phyloP scores from a whole-genome alignment of 495 filamentous ascomycete species.

The Hyaloscypha finlandica region DNA sequence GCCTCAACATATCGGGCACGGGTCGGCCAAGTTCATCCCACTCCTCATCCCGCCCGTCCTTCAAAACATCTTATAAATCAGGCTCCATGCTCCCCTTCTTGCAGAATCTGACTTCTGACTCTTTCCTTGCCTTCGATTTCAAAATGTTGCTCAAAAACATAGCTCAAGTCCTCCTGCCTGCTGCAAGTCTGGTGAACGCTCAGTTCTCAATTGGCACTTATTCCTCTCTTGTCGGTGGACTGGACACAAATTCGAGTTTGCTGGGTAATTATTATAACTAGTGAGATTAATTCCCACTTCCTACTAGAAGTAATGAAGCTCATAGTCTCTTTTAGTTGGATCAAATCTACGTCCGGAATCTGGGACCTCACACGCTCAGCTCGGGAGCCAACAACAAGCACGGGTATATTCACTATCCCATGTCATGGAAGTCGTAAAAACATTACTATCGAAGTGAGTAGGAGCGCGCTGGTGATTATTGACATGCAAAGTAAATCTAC shows the following conservation, averaged over 20 bases:
- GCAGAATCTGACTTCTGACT: background rate
- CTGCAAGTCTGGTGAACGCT: background rate
- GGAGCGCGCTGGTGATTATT: conserved; percentile 16
- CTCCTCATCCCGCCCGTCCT: background rate
- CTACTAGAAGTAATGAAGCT: no score
- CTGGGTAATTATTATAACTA: conserved; percentile 23
- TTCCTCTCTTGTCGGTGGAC: conserved; percentile 8
- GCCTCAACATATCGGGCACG: background rate
- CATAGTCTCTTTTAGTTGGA: background rate
- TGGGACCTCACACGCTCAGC: conserved; percentile 18
- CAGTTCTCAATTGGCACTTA: conserved; percentile 11
- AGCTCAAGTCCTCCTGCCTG: background rate
- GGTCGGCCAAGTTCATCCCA: background rate
- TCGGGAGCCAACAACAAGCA: background rate
- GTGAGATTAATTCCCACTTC: background rate
- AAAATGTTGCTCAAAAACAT: conserved; percentile 6
- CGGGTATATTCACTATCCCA: conserved; percentile 5
- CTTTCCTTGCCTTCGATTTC: background rate
- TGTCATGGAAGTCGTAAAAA: conserved; percentile 9
- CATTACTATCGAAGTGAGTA: conserved; percentile 7
- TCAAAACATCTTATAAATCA: background rate
- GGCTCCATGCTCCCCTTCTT: background rate
- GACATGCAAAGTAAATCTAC: conserved; percentile 15
- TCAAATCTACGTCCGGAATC: conserved; percentile 3
- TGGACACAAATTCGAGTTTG: conserved; percentile 1